Base-by-base conservation (phyloP, 164 flowering plant species). In the Vitis labrusca region DNA sequence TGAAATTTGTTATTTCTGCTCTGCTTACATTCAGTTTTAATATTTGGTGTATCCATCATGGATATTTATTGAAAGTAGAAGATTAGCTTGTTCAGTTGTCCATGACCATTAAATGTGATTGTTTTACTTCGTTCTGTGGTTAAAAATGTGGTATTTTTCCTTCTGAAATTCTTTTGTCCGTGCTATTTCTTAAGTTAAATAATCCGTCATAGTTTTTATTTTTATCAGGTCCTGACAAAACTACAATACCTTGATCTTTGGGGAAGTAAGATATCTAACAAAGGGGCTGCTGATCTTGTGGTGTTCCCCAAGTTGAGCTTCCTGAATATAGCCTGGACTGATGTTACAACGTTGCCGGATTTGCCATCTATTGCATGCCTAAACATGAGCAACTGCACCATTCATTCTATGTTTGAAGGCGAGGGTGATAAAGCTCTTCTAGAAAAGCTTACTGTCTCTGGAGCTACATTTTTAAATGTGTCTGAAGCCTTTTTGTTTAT, bases 321-420 rank as follows among this genome's bases (percentile, higher is more conserved):
- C 80, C 79, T 95, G 63, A 90, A 85, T 82, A 73, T 95, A 71
- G 94, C 92, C 68, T 95, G 99, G 99, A 95, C 98, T n/a, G 75
- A 69, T 23, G 86, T 95, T 29, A 86, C 94, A 13, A 73, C 67
- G 72, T 74, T 93, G 73, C 92, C 95, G 47, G 77, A 71, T 65
- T 68, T 90, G 74, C 61, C 81, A 30, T 82, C 88, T 71, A 78
- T 95, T 60, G 68, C 74, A 57, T 81, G 80, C 82, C 82, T 95
- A 68, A 87, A 91, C 77, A 83, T 95, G 97, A 90, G 98, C 71
- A 87, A 87, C 19, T 95, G 98, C 76, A 78, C 79, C 12, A 76
- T 93, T 70, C 19, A 80, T 65, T 77, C 88, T 60, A 32, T 89
- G 30, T 74, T 86, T 78, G 80, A 79, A 72, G 88, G 69, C 5